Conservation (phyloP, 768 basidiomycete species). For the Trametes coccinea region DNA sequence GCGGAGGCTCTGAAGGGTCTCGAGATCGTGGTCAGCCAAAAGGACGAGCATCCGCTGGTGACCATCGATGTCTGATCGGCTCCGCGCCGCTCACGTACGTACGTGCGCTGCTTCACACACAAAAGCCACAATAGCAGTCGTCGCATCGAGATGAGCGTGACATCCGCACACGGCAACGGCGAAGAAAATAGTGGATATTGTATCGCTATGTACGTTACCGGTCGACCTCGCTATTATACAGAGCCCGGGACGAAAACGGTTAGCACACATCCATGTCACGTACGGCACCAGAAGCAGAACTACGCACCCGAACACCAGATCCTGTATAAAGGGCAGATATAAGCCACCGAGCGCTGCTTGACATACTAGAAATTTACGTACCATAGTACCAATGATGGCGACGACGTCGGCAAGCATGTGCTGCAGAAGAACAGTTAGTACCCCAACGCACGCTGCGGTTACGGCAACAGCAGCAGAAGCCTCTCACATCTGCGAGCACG, state of each 20-base stretch:
- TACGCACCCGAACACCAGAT: constrained; percentile 93
- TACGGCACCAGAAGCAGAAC: neutral
- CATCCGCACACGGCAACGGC: neutral
- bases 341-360: constrained; percentile 1
- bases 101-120: neutral
- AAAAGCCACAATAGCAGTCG: neutral
- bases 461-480: neutral
- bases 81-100: neutral
- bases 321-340: constrained; percentile 37
- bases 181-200: constrained; percentile 14
- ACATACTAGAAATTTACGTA: constrained; percentile 36
- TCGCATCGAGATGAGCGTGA: neutral
- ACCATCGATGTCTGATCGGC: constrained; percentile 45
- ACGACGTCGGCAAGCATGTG: constrained; percentile 95
- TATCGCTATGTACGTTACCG: constrained; percentile 34
- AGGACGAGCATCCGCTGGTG: constrained; percentile 74
- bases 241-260: constrained; percentile 6
- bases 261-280: neutral
- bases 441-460: neutral
- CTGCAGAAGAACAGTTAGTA: constrained; percentile 36
- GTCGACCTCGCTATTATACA: constrained; percentile 44
- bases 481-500: constrained; percentile 39
- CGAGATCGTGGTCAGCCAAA: constrained; percentile 70
- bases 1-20: constrained; percentile 32
- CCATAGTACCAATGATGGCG: constrained; percentile 98